phyloP scores from a whole-genome alignment of 1,139 yeast genomes.

The Geotrichum citri-aurantii region DNA sequence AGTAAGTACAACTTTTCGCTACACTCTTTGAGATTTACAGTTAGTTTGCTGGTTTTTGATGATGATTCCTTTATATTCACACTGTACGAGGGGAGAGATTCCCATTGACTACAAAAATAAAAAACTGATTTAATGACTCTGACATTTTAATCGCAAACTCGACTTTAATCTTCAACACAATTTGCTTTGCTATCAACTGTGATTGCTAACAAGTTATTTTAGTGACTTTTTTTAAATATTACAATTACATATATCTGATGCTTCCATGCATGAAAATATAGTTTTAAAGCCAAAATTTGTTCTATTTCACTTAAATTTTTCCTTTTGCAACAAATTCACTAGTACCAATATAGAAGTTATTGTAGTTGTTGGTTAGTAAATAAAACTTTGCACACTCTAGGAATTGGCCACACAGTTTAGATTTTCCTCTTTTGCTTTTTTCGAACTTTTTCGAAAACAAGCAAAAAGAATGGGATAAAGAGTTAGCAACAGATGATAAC shows the following conservation, averaged over 20 bases:
- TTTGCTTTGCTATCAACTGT: neutral
- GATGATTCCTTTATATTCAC: conserved; percentile 20
- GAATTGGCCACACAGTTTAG: neutral
- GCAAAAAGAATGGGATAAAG: no score
- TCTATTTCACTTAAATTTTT: neutral
- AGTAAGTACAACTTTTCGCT: neutral
- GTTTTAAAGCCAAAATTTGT: neutral
- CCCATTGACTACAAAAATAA: conserved; percentile 18
- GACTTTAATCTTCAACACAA: neutral
- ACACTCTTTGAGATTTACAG: neutral
- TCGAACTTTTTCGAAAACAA: neutral
- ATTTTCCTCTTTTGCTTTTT: neutral
- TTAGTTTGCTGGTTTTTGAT: conserved; percentile 2
- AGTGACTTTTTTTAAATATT: neutral
- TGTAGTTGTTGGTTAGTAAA: neutral
- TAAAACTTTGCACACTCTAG: neutral
- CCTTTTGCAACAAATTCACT: neutral
- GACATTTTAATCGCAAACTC: conserved; percentile 1
- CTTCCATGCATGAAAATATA: neutral
- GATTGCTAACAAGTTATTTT: neutral
- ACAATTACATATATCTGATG: neutral
- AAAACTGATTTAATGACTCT: conserved; percentile 21
- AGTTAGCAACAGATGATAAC: neutral
- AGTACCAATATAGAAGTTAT: neutral
- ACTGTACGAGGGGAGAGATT: conserved; percentile 20